Conservation (phyloP, 2,329 filamentous ascomycete genomes). For the Fusarium xylarioides region DNA sequence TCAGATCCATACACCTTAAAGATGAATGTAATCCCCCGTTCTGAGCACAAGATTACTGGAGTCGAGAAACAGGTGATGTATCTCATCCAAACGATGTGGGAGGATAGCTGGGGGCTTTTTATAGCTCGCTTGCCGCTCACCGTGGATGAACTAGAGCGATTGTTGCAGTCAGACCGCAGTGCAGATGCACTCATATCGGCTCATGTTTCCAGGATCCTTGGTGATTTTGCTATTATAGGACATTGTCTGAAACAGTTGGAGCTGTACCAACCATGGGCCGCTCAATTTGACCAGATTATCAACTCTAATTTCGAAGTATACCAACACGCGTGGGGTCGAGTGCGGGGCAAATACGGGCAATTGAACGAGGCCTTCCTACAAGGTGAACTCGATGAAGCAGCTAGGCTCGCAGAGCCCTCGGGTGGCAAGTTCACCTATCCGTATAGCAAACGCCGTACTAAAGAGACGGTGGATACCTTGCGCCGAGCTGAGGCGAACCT, state of each 20-base stretch:
- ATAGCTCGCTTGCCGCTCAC: neutral
- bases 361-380: neutral
- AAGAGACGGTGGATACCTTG: neutral
- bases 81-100: neutral
- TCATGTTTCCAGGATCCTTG: neutral
- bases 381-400: neutral
- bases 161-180: neutral
- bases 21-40: neutral
- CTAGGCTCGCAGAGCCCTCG: neutral
- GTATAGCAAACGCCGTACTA: neutral
- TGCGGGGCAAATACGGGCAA: too few species aligned
- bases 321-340: too few species aligned
- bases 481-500: neutral
- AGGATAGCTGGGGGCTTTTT: neutral
- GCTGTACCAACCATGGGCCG: neutral
- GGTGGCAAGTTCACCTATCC: neutral
- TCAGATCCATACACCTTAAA: neutral
- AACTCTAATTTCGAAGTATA: rapidly evolving
- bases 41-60: neutral
- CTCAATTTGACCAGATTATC: neutral
- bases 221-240: neutral
- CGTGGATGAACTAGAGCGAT: neutral
- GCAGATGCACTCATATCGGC: neutral
- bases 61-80: neutral
- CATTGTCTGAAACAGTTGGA: neutral